Base-by-base conservation (phyloP, 192 early-diverging fungal species). In the Dispira parvispora region DNA sequence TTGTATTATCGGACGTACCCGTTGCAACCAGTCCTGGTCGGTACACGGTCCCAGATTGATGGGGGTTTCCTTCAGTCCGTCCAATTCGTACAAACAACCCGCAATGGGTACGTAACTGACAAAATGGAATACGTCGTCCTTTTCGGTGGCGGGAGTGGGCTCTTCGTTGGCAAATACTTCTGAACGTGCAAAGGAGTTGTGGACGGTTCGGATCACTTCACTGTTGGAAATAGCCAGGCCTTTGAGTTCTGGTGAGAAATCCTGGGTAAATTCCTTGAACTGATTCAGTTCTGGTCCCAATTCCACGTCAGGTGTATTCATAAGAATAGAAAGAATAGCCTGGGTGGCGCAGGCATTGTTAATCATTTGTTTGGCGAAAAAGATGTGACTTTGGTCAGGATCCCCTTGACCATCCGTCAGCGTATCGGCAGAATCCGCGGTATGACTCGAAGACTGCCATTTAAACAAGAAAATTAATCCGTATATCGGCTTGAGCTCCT, bases 281-380 rank as follows among this genome's bases (percentile, higher is more conserved):
- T 84, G 78, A 2, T 21, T 61, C 45, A 91, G 68, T 20, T 81
- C 82, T 38, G 77, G 74, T 13, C 88, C 88, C 47, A 91, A 71
- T n/a, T 89, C 83, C 25, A 91, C 71, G 5, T 64, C 68, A 2
- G 74, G 70, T 20, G 72, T 69, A 66, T 91, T 89, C 23, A 91
- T 65, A 53, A 91, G 65, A 28, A 91, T 78, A 1, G 84, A 83
- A 16, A 91, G 67, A 61, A 91, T 89, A 5, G 89, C 89, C 64
- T 91, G 89, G 0, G 89, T 91, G 32, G 89, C 89, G 58, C 89
- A 91, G 0, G 89, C 89, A 72, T 91, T 91, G 21, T 82, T 76
- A 52, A 90, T 86, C 2, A 90, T 79, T 63, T 76, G 77, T 56
- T 83, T 74, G 3, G 88, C 88, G 70, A 88, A 90, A 62, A 86